Percentiles rank a stretch among this genome's conserved stretches.
Evolutionary conservation across 2,329 filamentous ascomycete species (phyloP).

Genomic region (Neurospora crassa): DNA sequence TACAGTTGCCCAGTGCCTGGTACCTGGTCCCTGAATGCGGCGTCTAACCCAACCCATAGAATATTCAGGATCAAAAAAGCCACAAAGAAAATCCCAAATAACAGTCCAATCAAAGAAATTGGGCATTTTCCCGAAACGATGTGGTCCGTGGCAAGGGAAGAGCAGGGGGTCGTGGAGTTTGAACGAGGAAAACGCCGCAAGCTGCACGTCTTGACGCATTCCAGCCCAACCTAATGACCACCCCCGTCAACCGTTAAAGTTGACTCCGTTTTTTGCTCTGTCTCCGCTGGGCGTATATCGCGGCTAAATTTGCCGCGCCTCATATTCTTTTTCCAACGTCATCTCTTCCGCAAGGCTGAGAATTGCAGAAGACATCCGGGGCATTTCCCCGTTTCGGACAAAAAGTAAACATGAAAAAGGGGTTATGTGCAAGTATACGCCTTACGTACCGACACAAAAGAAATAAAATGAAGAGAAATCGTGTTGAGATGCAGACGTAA

Average conservation of each 20-base stretch:
- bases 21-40: neutral
- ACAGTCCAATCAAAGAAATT: neutral
- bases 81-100: neutral
- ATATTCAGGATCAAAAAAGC: neutral
- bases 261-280: neutral
- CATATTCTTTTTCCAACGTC: slow-evolving; percentile 18
- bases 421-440: neutral
- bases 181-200: slow-evolving; percentile 7
- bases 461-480: neutral
- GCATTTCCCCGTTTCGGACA: neutral
- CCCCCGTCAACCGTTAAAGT: slow-evolving; percentile 2
- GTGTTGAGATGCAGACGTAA: neutral
- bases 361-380: neutral
- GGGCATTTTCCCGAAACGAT: neutral
- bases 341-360: slow-evolving; percentile 18
- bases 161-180: neutral
- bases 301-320: slow-evolving; percentile 25
- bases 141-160: neutral
- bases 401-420: neutral
- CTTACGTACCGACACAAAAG: neutral
- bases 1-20: neutral
- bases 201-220: neutral
- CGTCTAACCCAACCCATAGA: neutral
- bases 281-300: slow-evolving; percentile 22
- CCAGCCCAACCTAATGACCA: slow-evolving; percentile 6